A percentile compares a stretch with the other conserved stretches of the same genome.
phyloP scores from a whole-genome alignment of 2,329 filamentous ascomycete genomes.

The Trichoderma cornu-damae region DNA sequence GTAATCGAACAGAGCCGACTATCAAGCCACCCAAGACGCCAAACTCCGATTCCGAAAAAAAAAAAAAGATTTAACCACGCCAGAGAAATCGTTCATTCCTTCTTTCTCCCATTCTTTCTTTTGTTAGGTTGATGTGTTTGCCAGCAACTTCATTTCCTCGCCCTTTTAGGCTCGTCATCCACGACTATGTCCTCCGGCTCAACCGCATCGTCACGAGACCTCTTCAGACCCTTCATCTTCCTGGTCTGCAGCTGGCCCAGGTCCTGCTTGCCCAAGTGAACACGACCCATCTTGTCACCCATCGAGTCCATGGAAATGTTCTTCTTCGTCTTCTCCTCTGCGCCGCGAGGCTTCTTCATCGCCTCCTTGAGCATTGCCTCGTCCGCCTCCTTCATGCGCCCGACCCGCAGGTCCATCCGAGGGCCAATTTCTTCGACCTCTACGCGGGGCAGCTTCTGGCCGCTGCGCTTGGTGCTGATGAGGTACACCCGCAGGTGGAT shows the following conservation, averaged over 20 bases:
- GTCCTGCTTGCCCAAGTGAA: conserved; percentile 89
- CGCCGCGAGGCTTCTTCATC: conserved; percentile 74
- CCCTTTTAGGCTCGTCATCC: conserved; percentile 35
- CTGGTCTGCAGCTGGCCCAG: conserved; percentile 81
- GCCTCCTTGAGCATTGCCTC: conserved; percentile 79
- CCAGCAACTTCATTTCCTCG: conserved; percentile 30
- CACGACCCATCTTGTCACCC: conserved; percentile 92
- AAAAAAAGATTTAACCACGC: conserved; percentile 19
- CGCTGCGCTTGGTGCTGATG: conserved; percentile 78
- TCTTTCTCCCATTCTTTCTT: not conserved
- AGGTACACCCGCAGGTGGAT: conserved; percentile 75
- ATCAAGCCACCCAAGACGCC: conserved; percentile 29
- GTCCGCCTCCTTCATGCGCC: conserved; percentile 74
- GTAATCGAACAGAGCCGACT: conserved; percentile 17
- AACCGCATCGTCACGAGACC: conserved; percentile 59
- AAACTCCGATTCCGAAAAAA: conserved; percentile 29
- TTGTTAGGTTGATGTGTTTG: not conserved
- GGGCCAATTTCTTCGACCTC: conserved; percentile 96
- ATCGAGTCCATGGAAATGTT: conserved; percentile 88
- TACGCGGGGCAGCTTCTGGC: conserved; percentile 80
- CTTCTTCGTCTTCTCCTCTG: conserved; percentile 83
- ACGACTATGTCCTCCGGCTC: conserved; percentile 42
- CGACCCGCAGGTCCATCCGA: conserved; percentile 84
- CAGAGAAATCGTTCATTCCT: not conserved
- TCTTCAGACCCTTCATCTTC: conserved; percentile 99